These are phyloP conservation scores for Eucalyptus sideroxylon DNA, from an alignment of 345 rosid genomes.

Conservation along the genomic window DNA sequence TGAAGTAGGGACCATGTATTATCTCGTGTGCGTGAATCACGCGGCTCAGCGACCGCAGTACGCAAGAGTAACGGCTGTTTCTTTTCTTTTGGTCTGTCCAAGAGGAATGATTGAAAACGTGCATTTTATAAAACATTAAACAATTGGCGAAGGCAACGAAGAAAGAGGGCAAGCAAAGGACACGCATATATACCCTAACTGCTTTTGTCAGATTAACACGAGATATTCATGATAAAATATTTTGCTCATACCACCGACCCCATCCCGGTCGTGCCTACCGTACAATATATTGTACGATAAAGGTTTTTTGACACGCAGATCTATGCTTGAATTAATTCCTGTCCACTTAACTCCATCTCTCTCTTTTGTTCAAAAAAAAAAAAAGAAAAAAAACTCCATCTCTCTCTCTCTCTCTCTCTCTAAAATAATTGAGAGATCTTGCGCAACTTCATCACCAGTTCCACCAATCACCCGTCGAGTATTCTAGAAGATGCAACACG, in stretches of 20 bases:
- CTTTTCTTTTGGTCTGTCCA: not conserved
- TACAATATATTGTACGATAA: rapidly evolving
- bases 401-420: not conserved
- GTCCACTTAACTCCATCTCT: not conserved
- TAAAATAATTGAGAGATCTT: not conserved
- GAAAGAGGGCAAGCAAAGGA: not conserved
- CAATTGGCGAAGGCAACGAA: not conserved
- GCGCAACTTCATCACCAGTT: not conserved
- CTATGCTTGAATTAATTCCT: too few species aligned
- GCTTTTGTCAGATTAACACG: not conserved
- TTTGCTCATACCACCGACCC: not conserved
- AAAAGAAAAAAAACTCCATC: too few species aligned
- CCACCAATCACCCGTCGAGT: too few species aligned
- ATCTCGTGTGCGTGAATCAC: not conserved
- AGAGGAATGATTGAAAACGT: not conserved
- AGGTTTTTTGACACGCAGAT: not conserved
- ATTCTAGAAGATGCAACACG: too few species aligned
- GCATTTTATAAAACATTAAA: not conserved
- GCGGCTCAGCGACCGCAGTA: not conserved
- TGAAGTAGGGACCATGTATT: not conserved
- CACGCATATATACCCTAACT: not conserved
- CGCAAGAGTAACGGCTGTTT: not conserved
- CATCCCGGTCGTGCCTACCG: not conserved
- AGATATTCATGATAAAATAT: not conserved
- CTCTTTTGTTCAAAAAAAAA: too few species aligned